A percentile compares a stretch with the other conserved stretches of the same genome.
Evolutionary conservation across 805 yeast genomes (phyloP).

Genomic region (Candida incommunis): DNA sequence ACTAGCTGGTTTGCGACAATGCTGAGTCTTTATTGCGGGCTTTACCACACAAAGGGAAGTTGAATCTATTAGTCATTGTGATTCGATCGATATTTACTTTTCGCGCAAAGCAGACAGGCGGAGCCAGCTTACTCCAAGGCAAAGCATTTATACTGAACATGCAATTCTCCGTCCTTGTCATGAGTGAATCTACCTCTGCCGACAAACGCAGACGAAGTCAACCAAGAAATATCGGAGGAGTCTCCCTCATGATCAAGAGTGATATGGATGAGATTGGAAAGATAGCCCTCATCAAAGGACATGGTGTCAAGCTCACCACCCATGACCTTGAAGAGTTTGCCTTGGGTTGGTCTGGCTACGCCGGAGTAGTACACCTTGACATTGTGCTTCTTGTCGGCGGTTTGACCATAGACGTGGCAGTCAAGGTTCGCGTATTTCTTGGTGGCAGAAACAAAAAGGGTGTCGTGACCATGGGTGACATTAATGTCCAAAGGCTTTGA

Average conservation of each 20-base stretch:
- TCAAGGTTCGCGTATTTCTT: neutral
- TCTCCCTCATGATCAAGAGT: neutral
- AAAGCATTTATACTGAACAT: neutral
- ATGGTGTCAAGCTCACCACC: neutral
- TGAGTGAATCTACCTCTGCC: neutral
- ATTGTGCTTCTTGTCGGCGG: neutral
- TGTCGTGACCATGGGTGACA: slow-evolving; percentile 1
- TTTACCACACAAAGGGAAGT: too few relatives aligned
- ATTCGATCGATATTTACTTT: too few relatives aligned
- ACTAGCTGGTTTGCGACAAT: too few relatives aligned
- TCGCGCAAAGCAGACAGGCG: too few relatives aligned
- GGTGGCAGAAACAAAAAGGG: neutral
- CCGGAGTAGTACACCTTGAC: neutral
- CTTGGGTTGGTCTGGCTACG: neutral
- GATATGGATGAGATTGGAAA: neutral
- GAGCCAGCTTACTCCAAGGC: neutral
- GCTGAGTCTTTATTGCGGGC: too few relatives aligned
- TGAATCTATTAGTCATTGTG: too few relatives aligned
- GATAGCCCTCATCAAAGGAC: neutral
- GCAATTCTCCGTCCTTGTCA: neutral
- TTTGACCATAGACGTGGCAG: neutral
- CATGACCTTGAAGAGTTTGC: slow-evolving; percentile 1
- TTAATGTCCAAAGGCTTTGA: neutral
- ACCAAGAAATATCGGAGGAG: neutral
- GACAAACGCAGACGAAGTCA: neutral